These are phyloP conservation scores for Colletotrichum sp. DNA, from an alignment of 2,329 filamentous ascomycete species.

Conservation along the genomic window DNA sequence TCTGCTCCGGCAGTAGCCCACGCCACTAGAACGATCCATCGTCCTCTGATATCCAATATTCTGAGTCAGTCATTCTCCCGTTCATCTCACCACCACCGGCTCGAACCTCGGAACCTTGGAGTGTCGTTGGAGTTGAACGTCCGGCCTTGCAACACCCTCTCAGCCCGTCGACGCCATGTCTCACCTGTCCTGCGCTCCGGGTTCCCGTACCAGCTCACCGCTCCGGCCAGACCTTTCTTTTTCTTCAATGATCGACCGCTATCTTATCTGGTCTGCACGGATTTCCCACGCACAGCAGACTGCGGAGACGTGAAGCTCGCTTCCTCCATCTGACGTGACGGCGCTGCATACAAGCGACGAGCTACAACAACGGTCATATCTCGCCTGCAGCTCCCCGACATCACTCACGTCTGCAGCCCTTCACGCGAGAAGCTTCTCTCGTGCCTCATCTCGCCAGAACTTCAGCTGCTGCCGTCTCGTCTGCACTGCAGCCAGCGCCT, in stretches of 20 bases:
- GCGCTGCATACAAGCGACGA: not conserved
- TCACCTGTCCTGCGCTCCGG: not conserved
- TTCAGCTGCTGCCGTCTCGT: not conserved
- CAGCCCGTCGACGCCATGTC: not conserved
- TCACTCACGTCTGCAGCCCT: not conserved
- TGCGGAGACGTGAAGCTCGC: not conserved
- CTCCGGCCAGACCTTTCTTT: not conserved
- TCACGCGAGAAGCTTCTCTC: not conserved
- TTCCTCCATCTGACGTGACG: not conserved
- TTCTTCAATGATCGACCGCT: not conserved
- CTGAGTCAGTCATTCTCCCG: not conserved
- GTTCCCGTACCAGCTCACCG: not conserved
- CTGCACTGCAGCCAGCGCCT: not conserved
- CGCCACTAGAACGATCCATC: not conserved
- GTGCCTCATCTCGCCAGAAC: not conserved
- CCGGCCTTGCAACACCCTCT: not conserved
- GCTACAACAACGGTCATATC: not conserved
- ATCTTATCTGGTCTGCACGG: not conserved
- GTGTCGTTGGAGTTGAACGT: not conserved
- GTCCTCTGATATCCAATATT: not conserved
- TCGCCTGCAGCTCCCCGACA: constrained; percentile 13
- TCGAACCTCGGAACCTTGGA: not conserved
- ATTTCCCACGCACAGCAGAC: not conserved
- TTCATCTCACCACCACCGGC: not conserved
- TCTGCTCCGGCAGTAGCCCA: not conserved